These are phyloP conservation scores for Fonsecaea monophora DNA, from an alignment of 2,329 filamentous ascomycete genomes.

Conservation along the genomic window DNA sequence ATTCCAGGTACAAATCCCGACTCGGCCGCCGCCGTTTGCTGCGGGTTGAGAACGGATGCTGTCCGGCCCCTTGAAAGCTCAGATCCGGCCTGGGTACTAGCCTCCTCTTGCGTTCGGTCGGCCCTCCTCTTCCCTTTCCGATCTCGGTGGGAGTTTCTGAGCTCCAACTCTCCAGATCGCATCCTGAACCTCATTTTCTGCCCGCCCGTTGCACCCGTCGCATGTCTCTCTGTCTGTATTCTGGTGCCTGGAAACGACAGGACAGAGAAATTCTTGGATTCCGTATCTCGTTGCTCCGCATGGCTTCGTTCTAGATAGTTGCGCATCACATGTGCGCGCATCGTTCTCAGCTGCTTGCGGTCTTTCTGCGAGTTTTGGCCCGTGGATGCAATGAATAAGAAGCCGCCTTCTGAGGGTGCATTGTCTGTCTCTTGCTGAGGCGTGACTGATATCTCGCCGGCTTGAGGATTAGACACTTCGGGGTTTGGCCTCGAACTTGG, in stretches of 20 bases:
- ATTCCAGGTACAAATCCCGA: constrained; percentile 18
- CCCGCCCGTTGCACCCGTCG: constrained; percentile 4
- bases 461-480: background rate
- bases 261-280: background rate
- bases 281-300: constrained; percentile 14
- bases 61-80: background rate
- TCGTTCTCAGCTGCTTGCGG: constrained; percentile 15
- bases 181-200: constrained; percentile 31
- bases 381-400: constrained; percentile 25
- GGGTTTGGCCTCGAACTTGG: background rate
- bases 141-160: constrained; percentile 13
- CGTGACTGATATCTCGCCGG: background rate
- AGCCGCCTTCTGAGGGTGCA: constrained; percentile 6
- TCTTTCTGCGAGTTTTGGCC: constrained; percentile 18
- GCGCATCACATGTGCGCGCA: constrained; percentile 32
- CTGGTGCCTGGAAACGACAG: background rate
- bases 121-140: constrained; percentile 21
- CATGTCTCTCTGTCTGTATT: background rate
- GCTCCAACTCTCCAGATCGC: constrained; percentile 18
- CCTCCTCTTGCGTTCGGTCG: background rate
- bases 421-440: background rate
- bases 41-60: background rate
- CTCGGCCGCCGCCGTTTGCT: background rate
- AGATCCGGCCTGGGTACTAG: background rate
- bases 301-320: constrained; percentile 28